These are phyloP conservation scores for Apiotrichum laibachii DNA, from an alignment of 1,284 basidiomycete species.

Conservation along the genomic window DNA sequence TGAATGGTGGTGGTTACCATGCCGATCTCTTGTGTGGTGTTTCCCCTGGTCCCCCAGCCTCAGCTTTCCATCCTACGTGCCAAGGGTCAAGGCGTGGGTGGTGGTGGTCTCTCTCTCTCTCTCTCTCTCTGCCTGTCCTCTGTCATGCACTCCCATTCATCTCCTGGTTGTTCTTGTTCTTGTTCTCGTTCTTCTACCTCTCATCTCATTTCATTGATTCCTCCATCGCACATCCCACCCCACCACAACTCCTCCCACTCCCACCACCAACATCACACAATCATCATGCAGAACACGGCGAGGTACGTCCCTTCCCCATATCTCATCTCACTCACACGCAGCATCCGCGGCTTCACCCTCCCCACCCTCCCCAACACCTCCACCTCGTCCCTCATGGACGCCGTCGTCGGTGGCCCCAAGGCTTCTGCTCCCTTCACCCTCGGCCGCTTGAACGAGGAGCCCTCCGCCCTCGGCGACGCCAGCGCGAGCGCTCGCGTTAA, in stretches of 20 bases:
- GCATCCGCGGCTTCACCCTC: slow-evolving; percentile 13
- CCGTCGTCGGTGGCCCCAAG: slow-evolving; percentile 34
- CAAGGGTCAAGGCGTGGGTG: too few species aligned
- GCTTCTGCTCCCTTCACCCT: slow-evolving; percentile 1
- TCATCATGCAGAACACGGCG: slow-evolving; percentile 3
- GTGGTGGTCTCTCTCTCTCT: too few species aligned
- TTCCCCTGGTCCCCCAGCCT: too few species aligned
- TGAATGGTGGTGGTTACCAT: too few species aligned
- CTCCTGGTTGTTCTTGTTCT: too few species aligned
- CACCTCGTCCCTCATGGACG: slow-evolving; percentile 39
- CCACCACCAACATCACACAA: neutral
- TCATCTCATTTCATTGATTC: neutral
- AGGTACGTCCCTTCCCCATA: neutral
- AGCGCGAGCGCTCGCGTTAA: slow-evolving; percentile 27
- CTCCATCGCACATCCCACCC: neutral
- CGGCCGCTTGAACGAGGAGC: slow-evolving; percentile 9
- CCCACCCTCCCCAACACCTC: slow-evolving; percentile 27
- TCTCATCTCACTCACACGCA: neutral
- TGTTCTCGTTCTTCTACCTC: too few species aligned
- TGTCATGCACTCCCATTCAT: too few species aligned
- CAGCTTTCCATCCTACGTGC: too few species aligned
- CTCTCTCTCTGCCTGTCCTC: too few species aligned
- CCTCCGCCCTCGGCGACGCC: slow-evolving; percentile 11
- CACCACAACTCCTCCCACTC: neutral
- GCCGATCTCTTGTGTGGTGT: too few species aligned